These are phyloP conservation scores for Dictyostelium brefeldianum DNA, from an alignment of 78 protist species.

Conservation along the genomic window DNA sequence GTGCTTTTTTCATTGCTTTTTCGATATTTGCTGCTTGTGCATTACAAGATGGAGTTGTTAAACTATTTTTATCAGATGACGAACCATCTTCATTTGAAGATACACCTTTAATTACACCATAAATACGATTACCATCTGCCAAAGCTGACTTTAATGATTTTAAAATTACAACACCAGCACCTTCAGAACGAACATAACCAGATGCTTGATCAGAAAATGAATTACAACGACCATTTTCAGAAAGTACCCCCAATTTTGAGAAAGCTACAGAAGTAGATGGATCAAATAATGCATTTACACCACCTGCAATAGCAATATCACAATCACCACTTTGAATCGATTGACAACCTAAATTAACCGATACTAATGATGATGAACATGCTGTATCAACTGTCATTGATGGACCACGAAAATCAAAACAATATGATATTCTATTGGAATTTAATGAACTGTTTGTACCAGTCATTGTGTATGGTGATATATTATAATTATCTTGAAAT, in stretches of 20 bases:
- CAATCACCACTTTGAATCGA: constrained; percentile 80
- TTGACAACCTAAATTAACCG: constrained; percentile 81
- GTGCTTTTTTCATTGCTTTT: constrained; percentile 54
- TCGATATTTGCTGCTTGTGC: constrained; percentile 81
- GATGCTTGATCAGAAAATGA: constrained; percentile 89
- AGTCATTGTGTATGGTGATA: constrained; percentile 34
- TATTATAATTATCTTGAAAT: not conserved
- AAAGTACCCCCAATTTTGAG: constrained; percentile 61
- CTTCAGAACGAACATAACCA: constrained; percentile 94
- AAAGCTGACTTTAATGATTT: constrained; percentile 21
- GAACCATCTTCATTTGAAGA: constrained; percentile 87
- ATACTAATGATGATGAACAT: constrained; percentile 90
- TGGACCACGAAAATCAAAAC: constrained; percentile 90
- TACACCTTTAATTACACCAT: constrained; percentile 74
- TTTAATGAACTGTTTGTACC: constrained; percentile 68
- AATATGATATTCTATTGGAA: constrained; percentile 88
- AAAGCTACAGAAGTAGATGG: constrained; percentile 46
- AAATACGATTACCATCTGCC: constrained; percentile 61
- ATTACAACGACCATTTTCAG: constrained; percentile 83
- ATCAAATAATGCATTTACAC: constrained; percentile 83
- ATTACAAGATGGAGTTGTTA: constrained; percentile 84
- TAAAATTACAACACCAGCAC: constrained; percentile 82
- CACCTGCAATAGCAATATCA: constrained; percentile 87
- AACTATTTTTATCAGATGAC: constrained; percentile 40
- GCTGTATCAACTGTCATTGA: constrained; percentile 93